phyloP scores from a whole-genome alignment of 83 land plant species.

The Diphasiastrum complanatum region DNA sequence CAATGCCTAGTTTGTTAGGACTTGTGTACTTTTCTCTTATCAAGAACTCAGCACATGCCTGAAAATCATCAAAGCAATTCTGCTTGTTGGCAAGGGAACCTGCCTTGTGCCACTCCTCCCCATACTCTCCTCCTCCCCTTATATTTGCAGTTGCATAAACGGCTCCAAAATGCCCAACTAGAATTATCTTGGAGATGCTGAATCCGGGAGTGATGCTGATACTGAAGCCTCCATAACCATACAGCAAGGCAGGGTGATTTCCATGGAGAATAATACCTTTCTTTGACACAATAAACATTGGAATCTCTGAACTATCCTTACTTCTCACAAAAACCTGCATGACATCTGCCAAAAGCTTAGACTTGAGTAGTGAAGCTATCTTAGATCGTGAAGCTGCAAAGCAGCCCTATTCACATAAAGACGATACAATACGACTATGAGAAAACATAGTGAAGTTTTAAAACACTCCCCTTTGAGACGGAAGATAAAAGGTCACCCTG shows the following conservation, averaged over 20 bases:
- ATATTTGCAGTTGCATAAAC: slow-evolving; percentile 81
- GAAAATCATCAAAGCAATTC: slow-evolving; percentile 97
- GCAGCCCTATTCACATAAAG: no score
- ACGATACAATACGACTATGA: no score
- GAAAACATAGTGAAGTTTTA: no score
- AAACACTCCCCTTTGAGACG: no score
- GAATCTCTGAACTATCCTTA: slow-evolving; percentile 84
- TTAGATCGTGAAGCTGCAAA: no score
- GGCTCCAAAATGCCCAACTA: slow-evolving; percentile 52
- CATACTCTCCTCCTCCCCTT: slow-evolving; percentile 99
- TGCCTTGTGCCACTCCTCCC: slow-evolving; percentile 98
- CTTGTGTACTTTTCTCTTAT: slow-evolving; percentile 79
- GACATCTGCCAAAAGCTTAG: no score
- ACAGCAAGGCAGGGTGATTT: slow-evolving; percentile 70
- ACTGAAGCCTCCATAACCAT: slow-evolving; percentile 96
- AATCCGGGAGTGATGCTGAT: slow-evolving; percentile 78
- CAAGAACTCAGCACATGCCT: slow-evolving; percentile 77
- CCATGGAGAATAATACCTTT: slow-evolving; percentile 60
- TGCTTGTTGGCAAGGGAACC: slow-evolving; percentile 90
- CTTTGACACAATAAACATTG: slow-evolving; percentile 84
- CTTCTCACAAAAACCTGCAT: slow-evolving; percentile 72
- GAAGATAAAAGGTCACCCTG: no score
- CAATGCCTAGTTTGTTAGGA: slow-evolving; percentile 74
- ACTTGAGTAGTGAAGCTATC: no score
- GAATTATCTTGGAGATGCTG: slow-evolving; percentile 52